Base-by-base conservation (phyloP, 768 basidiomycete species). In the Termitomyces sp. region DNA sequence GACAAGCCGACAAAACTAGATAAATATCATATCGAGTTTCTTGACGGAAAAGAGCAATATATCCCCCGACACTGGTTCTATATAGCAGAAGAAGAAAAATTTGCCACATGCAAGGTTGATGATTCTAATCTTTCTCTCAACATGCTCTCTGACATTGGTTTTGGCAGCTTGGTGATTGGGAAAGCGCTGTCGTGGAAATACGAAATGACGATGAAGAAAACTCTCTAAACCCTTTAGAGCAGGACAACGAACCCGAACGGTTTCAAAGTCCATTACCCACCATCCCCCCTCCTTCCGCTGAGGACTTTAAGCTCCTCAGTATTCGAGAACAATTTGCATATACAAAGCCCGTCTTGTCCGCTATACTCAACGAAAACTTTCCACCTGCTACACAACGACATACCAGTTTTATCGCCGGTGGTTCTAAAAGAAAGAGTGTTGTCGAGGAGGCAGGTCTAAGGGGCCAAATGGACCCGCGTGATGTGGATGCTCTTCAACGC, bases 251-350 rank as follows among this genome's bases (percentile, higher is more conserved):
- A 43, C 59, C 14, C 24, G 20, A 62, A 58, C 66, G 76, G 62
- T 67, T 63, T 13, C 67, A 74, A 6, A 82, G 78, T 56, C 78
- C 82, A 4, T 68, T 70, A 22, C 79, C 79, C 10, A 55, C 53
- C 5, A 68, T 78, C 34, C 78, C 82, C 27, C 72, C 78, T 14
- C 81, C 85, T 2, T 55, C 70, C 14, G 63, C 68, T 2, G 64
- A 66, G 0, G 69, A 71, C n/a, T 89, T 89, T 61, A 66, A 62
- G 40, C 69, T 75, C 22, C 76, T 89, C 32, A 55, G 76, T 6
- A 76, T 89, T 7, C 74, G 74, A 20, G 71, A 81, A 39, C 88
- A 92, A 62, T 82, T 93, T 55, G 78, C 73, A 12, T 89, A 89
- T 64, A 76, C 81, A 27, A 89, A 86, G 59, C 83, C 83, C 1